Percentiles rank a stretch among this genome's conserved stretches.
Conservation (phyloP, 2,329 filamentous ascomycete genomes). For the Fusarium lyarnte region DNA sequence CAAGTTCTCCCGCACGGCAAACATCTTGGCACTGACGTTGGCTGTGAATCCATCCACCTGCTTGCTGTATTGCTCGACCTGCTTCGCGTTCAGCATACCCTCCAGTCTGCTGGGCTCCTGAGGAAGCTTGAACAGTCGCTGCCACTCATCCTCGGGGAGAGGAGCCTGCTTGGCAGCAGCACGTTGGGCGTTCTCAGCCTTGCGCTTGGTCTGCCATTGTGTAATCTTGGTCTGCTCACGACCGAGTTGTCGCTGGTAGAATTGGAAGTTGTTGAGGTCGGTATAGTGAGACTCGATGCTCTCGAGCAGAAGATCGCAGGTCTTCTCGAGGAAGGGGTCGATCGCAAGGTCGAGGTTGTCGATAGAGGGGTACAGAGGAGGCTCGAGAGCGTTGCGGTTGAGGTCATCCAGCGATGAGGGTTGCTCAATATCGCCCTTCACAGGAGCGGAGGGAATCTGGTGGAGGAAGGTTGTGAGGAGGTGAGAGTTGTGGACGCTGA, state of each 20-base stretch:
- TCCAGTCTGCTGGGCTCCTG: conserved; percentile 93
- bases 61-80: conserved; percentile 97
- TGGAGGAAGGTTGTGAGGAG: conserved; percentile 95
- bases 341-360: conserved; percentile 92
- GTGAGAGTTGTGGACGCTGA: conserved; percentile 95
- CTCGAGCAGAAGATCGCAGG: conserved; percentile 93
- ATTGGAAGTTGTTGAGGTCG: conserved; percentile 98
- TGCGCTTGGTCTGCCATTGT: conserved; percentile 96
- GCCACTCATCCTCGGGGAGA: conserved; percentile 97
- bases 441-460: conserved; percentile 78
- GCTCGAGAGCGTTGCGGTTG: conserved; percentile 67
- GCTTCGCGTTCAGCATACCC: conserved; percentile 92
- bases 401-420: conserved; percentile 84
- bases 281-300: conserved; percentile 98
- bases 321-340: conserved; percentile 98
- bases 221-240: conserved; percentile 97
- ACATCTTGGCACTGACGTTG: conserved; percentile 95
- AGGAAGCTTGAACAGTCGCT: conserved; percentile 96
- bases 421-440: conserved; percentile 73
- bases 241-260: conserved; percentile 91
- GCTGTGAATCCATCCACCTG: conserved; percentile 97
- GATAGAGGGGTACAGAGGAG: conserved; percentile 85
- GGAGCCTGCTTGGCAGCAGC: conserved; percentile 86
- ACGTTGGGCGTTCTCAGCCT: conserved; percentile 90
- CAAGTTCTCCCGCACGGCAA: conserved; percentile 82